A percentile compares a stretch with the other conserved stretches of the same genome.
These are phyloP conservation scores for Saccharomycopsis malanga DNA, from an alignment of 805 yeast species.

Conservation along the genomic window DNA sequence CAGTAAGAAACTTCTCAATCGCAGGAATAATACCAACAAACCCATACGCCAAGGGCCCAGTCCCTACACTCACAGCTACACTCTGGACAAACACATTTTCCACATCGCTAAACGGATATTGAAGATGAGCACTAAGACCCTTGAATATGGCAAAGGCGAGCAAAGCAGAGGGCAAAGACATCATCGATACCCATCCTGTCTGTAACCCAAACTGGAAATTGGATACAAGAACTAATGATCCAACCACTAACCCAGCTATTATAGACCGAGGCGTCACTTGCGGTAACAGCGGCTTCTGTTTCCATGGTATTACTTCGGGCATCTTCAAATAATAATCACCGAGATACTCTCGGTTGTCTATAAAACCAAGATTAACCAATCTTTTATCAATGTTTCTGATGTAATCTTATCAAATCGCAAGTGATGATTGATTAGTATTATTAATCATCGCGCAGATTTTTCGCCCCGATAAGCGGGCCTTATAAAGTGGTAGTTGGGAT, in stretches of 20 bases:
- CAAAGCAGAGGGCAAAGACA: conserved; percentile 91
- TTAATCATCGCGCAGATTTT: too few species aligned
- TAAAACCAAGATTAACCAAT: background rate
- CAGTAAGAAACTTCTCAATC: conserved; percentile 75
- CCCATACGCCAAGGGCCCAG: conserved; percentile 94
- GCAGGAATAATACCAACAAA: conserved; percentile 95
- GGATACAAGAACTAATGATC: conserved; percentile 77
- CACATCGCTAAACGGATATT: conserved; percentile 66
- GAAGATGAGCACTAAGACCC: conserved; percentile 33
- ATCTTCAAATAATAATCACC: too few species aligned
- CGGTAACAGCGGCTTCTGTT: conserved; percentile 32
- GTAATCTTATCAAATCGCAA: too few species aligned
- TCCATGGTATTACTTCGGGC: background rate
- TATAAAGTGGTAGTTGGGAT: too few species aligned
- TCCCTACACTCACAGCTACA: conserved; percentile 93
- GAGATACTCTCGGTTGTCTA: background rate
- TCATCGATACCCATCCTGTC: conserved; percentile 99
- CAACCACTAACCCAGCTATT: conserved; percentile 72
- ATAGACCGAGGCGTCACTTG: conserved; percentile 74
- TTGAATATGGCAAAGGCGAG: conserved; percentile 81
- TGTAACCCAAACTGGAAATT: conserved; percentile 95
- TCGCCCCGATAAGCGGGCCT: too few species aligned
- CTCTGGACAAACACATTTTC: conserved; percentile 91
- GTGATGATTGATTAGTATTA: too few species aligned
- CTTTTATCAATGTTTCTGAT: too few species aligned